These are phyloP conservation scores for Naganishia friedmannii DNA, from an alignment of 768 basidiomycete genomes.

Conservation along the genomic window DNA sequence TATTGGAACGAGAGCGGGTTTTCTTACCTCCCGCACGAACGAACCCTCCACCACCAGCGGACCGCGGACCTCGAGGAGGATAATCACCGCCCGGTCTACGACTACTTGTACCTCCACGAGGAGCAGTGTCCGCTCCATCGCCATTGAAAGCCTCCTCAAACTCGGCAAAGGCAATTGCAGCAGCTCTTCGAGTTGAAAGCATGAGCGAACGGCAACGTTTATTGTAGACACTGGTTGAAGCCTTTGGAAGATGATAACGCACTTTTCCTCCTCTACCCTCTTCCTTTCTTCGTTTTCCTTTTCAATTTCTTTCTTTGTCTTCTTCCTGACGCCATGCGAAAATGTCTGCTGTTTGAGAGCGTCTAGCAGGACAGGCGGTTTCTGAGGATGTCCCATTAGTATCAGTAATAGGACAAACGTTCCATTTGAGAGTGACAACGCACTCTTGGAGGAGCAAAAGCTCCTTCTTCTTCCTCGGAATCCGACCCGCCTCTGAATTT, in stretches of 20 bases:
- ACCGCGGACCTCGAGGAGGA: constrained; percentile 21
- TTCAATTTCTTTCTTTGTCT: constrained; percentile 88
- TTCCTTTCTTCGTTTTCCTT: constrained; percentile 88
- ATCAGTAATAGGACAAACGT: neutral
- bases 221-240: neutral
- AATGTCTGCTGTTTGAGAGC: constrained; percentile 82
- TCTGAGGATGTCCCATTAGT: constrained; percentile 37
- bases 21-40: constrained; percentile 48
- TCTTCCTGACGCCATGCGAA: constrained; percentile 74
- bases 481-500: constrained; percentile 48
- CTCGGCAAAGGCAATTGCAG: constrained; percentile 49
- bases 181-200: constrained; percentile 25
- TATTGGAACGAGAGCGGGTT: neutral
- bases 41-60: constrained; percentile 43
- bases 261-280: constrained; percentile 57
- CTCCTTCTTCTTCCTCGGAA: constrained; percentile 48
- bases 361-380: constrained; percentile 66
- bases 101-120: constrained; percentile 26
- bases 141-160: constrained; percentile 48
- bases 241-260: neutral
- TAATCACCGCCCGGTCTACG: constrained; percentile 15
- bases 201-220: neutral
- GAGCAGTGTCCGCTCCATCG: constrained; percentile 28
- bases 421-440: constrained; percentile 10
- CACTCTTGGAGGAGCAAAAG: constrained; percentile 38